These are phyloP conservation scores for Kwoniella heveanensis DNA, from an alignment of 768 basidiomycete genomes.

Conservation along the genomic window DNA sequence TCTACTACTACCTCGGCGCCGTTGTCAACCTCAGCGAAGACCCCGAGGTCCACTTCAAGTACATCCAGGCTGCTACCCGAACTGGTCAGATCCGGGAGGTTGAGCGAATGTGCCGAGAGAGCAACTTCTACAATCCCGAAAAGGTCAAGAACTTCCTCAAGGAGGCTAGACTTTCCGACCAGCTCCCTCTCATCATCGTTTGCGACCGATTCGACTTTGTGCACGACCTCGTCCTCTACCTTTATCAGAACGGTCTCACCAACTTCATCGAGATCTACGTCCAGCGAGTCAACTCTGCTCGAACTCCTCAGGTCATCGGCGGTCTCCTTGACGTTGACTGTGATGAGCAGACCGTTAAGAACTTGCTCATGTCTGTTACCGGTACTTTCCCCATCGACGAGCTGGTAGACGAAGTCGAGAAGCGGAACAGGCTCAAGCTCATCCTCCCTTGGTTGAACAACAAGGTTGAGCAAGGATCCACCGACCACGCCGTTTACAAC, in stretches of 20 bases:
- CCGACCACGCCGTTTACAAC: conserved; percentile 92
- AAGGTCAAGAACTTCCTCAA: conserved; percentile 99
- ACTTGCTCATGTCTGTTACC: conserved; percentile 86
- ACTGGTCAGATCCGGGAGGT: conserved; percentile 99
- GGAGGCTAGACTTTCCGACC: conserved; percentile 93
- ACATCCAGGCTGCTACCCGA: conserved; percentile 96
- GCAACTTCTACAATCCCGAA: conserved; percentile 96
- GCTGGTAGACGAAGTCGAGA: conserved; percentile 94
- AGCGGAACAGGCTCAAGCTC: conserved; percentile 90
- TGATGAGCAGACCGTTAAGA: conserved; percentile 93
- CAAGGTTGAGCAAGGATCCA: conserved; percentile 87
- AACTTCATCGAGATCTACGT: conserved; percentile 99
- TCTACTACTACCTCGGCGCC: conserved; percentile 98
- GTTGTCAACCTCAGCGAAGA: conserved; percentile 96
- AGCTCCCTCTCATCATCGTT: conserved; percentile 97
- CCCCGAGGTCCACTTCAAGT: conserved; percentile 98
- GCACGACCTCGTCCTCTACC: conserved; percentile 95
- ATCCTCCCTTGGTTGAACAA: conserved; percentile 97
- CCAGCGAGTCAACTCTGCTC: conserved; percentile 92
- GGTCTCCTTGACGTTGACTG: conserved; percentile 97
- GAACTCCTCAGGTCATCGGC: conserved; percentile 95
- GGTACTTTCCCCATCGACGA: conserved; percentile 98
- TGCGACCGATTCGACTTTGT: conserved; percentile 99
- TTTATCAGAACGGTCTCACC: conserved; percentile 94
- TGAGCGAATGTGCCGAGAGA: conserved; percentile 96